Evolutionary conservation across 2,329 filamentous ascomycete genomes (phyloP), one percentile per base, ranked within the genome.

Genomic region (Colletotrichum filicis): DNA sequence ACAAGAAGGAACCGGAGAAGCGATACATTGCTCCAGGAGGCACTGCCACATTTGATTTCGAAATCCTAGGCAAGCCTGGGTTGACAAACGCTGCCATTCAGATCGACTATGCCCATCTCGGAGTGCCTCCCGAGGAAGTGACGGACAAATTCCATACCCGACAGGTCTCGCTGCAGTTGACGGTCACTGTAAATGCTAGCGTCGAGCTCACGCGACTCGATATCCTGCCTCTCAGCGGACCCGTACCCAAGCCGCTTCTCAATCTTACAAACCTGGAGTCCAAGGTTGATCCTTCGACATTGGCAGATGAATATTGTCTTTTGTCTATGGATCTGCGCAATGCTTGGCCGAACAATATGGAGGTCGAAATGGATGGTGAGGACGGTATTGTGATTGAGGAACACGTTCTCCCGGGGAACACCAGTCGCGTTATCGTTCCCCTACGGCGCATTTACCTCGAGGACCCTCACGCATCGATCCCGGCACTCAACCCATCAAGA

Each of bases 121-220:
- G 94, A 1, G 88, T 91, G 37, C 86, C 91, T 5, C 87, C 87
- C n/a, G 88, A 90, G 14, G 91, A 95, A 69, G 84, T 95, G 2
- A 87, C 89, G 28, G 91, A 93, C 46, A 88, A 90, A 42, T 97
- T 98, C 79, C 94, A 95, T 79, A 98, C 95, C 0, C 90, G 95
- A 52, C 94, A 97, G 79, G 88, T 97, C 19, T 92, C 92, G 22
- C 86, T 97, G 32, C 93, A 95, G 16, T 85, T 98, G 70, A 94
- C 93, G 0, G 90, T 98, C 19, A 98, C 96, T 5, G 96, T 98
- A 60, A 98, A 98, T 79, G 94, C 95, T 4, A 97, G 95, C 78
- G 88, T 98, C 30, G 95, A 98, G 78, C 86, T 98, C 11, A 88
- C 92, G 42, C 89, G 94, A 49, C 91, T 95, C 75, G 95, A 98